Evolutionary conservation across 345 rosid species (phyloP).

Genomic region (Pseudoturritis turrita): DNA sequence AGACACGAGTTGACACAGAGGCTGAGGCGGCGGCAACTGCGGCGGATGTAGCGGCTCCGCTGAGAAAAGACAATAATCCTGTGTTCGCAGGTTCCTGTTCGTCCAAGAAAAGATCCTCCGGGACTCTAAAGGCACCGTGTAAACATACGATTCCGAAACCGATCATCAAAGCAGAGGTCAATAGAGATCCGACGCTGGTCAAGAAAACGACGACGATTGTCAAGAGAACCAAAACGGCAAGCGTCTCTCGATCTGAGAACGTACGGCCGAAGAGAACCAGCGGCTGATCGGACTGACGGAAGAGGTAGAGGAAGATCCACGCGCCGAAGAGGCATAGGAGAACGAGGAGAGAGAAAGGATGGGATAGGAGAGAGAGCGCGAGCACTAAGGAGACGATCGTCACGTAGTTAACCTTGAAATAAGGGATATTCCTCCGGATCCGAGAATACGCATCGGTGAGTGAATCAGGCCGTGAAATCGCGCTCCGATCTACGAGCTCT

Average conservation of each 20-base stretch:
- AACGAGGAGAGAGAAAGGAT: conserved; percentile 66
- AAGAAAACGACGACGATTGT: conserved; percentile 61
- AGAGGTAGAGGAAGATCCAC: conserved; percentile 65
- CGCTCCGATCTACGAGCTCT: conserved; percentile 61
- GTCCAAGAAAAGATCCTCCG: conserved; percentile 79
- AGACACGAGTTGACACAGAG: conserved; percentile 42
- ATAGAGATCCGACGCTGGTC: conserved; percentile 71
- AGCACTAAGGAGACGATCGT: conserved; percentile 53
- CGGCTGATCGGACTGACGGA: conserved; percentile 76
- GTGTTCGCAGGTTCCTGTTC: conserved; percentile 59
- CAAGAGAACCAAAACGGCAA: conserved; percentile 46
- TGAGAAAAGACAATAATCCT: conserved; percentile 62
- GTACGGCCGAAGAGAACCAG: conserved; percentile 54
- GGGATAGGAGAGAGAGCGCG: conserved; percentile 61
- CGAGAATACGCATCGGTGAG: conserved; percentile 65
- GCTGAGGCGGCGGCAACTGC: conserved; percentile 57
- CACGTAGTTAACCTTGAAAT: conserved; percentile 73
- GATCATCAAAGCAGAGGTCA: conserved; percentile 58
- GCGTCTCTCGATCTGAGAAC: conserved; percentile 73
- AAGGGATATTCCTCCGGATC: conserved; percentile 52
- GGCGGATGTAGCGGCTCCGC: conserved; percentile 60
- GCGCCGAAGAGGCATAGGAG: conserved; percentile 54
- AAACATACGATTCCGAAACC: conserved; percentile 64
- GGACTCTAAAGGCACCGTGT: conserved; percentile 79
- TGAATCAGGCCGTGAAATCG: conserved; percentile 54